A percentile compares a stretch with the other conserved stretches of the same genome.
Conservation (phyloP, 2,329 filamentous ascomycete species). For the Mycosphaerelloides madeirae region DNA sequence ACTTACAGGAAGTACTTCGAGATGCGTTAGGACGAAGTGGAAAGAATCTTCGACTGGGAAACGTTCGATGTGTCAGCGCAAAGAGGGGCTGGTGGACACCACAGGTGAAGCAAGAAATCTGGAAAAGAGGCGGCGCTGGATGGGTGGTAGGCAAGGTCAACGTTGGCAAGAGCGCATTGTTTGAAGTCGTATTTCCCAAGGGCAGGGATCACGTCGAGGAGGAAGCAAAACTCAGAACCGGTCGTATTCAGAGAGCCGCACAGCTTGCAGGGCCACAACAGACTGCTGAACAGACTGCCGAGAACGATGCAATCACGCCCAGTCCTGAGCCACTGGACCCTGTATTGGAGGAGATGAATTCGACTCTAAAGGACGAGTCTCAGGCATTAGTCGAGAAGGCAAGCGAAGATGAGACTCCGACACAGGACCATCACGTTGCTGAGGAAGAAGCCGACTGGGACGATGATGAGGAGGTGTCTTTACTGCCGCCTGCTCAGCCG, state of each 20-base stretch:
- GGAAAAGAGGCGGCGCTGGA: slow-evolving; percentile 72
- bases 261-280: too few relatives aligned
- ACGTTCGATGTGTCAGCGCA: slow-evolving; percentile 80
- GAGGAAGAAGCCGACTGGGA: slow-evolving; percentile 20
- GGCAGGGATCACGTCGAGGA: slow-evolving; percentile 31
- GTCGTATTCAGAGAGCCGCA: too few relatives aligned
- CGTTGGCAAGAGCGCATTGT: slow-evolving; percentile 91
- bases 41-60: slow-evolving; percentile 73
- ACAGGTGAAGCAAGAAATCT: slow-evolving; percentile 79
- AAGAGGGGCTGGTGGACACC: slow-evolving; percentile 88
- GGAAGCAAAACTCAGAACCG: not conserved
- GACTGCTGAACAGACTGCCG: too few relatives aligned
- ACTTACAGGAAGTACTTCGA: slow-evolving; percentile 70
- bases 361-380: not conserved
- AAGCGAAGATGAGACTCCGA: not conserved
- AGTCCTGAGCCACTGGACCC: not conserved
- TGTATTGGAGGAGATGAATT: not conserved
- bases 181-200: slow-evolving; percentile 84
- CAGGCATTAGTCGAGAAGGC: not conserved
- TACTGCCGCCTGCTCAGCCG: slow-evolving; percentile 71
- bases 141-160: slow-evolving; percentile 99
- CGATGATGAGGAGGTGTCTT: slow-evolving; percentile 29
- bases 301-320: too few relatives aligned
- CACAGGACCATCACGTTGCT: slow-evolving; percentile 1
- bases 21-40: slow-evolving; percentile 66